These are phyloP conservation scores for Acanthamoeba rhysodes DNA, from an alignment of 208 protist species.

Conservation along the genomic window DNA sequence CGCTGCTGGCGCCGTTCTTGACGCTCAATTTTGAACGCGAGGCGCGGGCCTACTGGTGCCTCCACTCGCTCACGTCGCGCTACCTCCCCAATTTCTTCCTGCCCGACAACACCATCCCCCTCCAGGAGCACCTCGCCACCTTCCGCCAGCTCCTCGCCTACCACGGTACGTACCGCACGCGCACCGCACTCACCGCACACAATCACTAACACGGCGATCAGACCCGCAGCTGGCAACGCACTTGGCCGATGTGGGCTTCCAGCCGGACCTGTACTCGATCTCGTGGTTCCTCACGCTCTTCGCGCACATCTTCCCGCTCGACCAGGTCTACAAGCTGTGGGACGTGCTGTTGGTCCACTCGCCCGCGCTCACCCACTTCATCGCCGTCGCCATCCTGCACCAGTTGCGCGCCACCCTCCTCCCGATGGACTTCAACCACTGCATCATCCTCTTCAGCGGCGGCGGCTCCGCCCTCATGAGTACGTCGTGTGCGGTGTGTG, in stretches of 20 bases:
- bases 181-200: neutral
- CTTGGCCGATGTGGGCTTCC: constrained; percentile 92
- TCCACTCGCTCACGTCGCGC: constrained; percentile 91
- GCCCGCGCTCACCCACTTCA: constrained; percentile 83
- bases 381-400: constrained; percentile 88
- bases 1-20: constrained; percentile 94
- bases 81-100: constrained; percentile 93
- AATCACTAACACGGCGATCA: neutral
- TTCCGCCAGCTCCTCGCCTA: constrained; percentile 84
- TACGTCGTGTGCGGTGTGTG: neutral
- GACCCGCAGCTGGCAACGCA: constrained; percentile 94
- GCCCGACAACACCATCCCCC: constrained; percentile 80
- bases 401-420: constrained; percentile 85
- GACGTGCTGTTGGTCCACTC: constrained; percentile 93
- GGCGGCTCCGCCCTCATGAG: constrained; percentile 59
- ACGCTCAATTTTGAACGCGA: constrained; percentile 89
- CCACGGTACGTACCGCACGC: constrained; percentile 47
- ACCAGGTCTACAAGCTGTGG: constrained; percentile 95
- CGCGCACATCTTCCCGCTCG: constrained; percentile 89
- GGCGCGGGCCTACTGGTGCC: constrained; percentile 91
- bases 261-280: constrained; percentile 96
- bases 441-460: constrained; percentile 84
- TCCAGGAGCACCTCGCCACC: constrained; percentile 89
- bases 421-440: constrained; percentile 83
- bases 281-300: constrained; percentile 96